Base-by-base conservation (phyloP, 208 protist species). In the Crithidia thermophila region DNA sequence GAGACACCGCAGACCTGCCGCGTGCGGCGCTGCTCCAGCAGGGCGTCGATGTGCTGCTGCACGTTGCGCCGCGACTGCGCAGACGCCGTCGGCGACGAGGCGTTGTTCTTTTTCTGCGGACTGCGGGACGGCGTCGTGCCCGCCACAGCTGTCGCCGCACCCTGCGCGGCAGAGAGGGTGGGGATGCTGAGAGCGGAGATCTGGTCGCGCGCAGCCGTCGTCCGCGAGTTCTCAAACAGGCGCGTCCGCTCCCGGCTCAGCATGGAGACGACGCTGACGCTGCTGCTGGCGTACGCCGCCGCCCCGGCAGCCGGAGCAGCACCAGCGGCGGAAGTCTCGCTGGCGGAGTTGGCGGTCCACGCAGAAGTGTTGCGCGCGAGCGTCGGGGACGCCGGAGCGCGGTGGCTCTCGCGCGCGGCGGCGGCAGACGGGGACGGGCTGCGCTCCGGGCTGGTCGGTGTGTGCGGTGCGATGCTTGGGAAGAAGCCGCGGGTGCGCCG, bases 21-120 rank as follows among this genome's bases (percentile, higher is more conserved):
- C 21, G 58, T 20, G 20, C 58, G 58, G 4, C 58, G 40, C 42
- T 18, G 40, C 33, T 64, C 58, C 43, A 64, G 42, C 58, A 64
- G 21, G 9, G 45, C 27, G 14, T 64, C 43, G 25, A 64, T 47
- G 18, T 64, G 42, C 28, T 64, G 58, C 43, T 53, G 42, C n/a
- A 64, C 58, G 13, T 30, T 40, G 4, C 45, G 45, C 0, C 27
- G 45, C 0, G 43, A 11, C 4, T 7, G 28, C 4, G 40, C 40
- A 7, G 39, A 5, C 21, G 28, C 7, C 25, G 47, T 10, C 23
- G 8, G 25, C 33, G 10, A n/a, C n/a, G 23, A 33, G 6, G 20
- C 36, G 55, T 4, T 11, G 0, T 36, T 14, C 28, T n/a, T 16
- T 62, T n/a, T 50, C 20, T 16, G 16, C 4, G 56, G 42, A 39